Conservation (phyloP, 1,284 basidiomycete genomes). For the Pyrrhoderma noxium region DNA sequence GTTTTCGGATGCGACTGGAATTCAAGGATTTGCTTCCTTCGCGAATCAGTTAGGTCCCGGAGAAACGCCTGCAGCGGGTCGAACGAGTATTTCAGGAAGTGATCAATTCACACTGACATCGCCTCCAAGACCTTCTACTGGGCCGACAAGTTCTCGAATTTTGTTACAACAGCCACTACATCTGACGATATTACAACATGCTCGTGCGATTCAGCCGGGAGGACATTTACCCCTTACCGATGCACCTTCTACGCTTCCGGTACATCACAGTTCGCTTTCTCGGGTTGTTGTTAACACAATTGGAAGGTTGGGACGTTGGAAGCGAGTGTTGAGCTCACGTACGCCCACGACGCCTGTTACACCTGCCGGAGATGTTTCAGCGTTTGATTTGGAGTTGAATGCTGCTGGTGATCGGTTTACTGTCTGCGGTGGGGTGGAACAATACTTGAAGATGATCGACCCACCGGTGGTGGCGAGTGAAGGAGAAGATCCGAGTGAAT, state of each 20-base stretch:
- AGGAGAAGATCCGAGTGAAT: not conserved
- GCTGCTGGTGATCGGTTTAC: slow-evolving; percentile 50
- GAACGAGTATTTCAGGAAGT: not conserved
- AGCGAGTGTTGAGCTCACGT: slow-evolving; percentile 61
- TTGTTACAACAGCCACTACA: slow-evolving; percentile 33
- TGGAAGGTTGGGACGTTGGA: slow-evolving; percentile 75
- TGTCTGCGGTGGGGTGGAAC: slow-evolving; percentile 56
- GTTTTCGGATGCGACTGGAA: slow-evolving; percentile 25
- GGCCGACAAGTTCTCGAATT: slow-evolving; percentile 25
- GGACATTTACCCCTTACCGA: slow-evolving; percentile 30
- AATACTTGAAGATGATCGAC: slow-evolving; percentile 56
- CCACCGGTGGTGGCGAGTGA: slow-evolving; percentile 21
- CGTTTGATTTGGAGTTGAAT: slow-evolving; percentile 61
- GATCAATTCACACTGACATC: slow-evolving; percentile 18
- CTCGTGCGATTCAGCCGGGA: slow-evolving; percentile 24
- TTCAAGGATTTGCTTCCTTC: slow-evolving; percentile 28
- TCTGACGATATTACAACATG: slow-evolving; percentile 35
- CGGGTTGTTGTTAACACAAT: slow-evolving; percentile 76
- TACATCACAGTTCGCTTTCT: slow-evolving; percentile 60
- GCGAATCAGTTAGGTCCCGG: slow-evolving; percentile 18
- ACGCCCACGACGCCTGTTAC: slow-evolving; percentile 32
- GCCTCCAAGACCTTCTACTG: slow-evolving; percentile 23
- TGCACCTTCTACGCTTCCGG: slow-evolving; percentile 39
- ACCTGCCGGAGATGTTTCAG: slow-evolving; percentile 48
- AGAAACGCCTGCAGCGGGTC: not conserved